Percentiles rank a stretch among this genome's conserved stretches.
Evolutionary conservation across 2,329 filamentous ascomycete genomes (phyloP).

Genomic region (Fusarium denticulatum): DNA sequence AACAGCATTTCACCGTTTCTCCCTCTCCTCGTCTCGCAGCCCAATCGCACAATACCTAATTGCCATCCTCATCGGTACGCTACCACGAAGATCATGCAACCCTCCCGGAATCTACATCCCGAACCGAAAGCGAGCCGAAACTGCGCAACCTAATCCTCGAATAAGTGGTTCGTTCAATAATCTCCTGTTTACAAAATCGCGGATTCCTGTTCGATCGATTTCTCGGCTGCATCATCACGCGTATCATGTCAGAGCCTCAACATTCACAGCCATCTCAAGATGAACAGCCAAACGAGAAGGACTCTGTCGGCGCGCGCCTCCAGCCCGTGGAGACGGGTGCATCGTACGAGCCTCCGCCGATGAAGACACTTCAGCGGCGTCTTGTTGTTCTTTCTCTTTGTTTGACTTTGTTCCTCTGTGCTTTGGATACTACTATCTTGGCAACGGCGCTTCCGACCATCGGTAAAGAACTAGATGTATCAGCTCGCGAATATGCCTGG

Average conservation of each 20-base stretch:
- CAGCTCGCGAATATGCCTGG: slow-evolving; percentile 43
- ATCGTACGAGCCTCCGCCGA: slow-evolving; percentile 33
- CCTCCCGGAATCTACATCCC: background rate
- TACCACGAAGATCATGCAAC: background rate
- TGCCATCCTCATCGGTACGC: background rate
- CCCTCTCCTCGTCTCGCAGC: background rate
- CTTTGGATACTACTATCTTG: slow-evolving; percentile 44
- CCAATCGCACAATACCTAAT: background rate
- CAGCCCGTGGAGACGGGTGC: slow-evolving; percentile 32
- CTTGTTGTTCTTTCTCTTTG: slow-evolving; percentile 40
- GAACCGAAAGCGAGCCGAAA: slow-evolving; percentile 16
- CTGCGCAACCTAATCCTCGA: background rate
- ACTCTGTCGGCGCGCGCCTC: slow-evolving; percentile 14
- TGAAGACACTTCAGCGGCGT: slow-evolving; percentile 34
- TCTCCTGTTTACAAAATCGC: slow-evolving; percentile 20
- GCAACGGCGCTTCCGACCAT: slow-evolving; percentile 45
- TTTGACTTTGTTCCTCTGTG: slow-evolving; percentile 39
- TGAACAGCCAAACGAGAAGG: slow-evolving; percentile 12
- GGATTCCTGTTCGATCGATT: background rate
- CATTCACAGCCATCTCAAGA: slow-evolving; percentile 13
- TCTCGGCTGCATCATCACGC: background rate
- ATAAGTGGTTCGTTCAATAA: background rate
- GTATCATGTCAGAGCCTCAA: slow-evolving; percentile 14
- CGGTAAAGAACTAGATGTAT: slow-evolving; percentile 28
- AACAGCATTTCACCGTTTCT: accelerated